Percentiles rank a stretch among this genome's conserved stretches.
These are phyloP conservation scores for Earliella scabrosa DNA, from an alignment of 1,284 basidiomycete species.

Conservation along the genomic window DNA sequence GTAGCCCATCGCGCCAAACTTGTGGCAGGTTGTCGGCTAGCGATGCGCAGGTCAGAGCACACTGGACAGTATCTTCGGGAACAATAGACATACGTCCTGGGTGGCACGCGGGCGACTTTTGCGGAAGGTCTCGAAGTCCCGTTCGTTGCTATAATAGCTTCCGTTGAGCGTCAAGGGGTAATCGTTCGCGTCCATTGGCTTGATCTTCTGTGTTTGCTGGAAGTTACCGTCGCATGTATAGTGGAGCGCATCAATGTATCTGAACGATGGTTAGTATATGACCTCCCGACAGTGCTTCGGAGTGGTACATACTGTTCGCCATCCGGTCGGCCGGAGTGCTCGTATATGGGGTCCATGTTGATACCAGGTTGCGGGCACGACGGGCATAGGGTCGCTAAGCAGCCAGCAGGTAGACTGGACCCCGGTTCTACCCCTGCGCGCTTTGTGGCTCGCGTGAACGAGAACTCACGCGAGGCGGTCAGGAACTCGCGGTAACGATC, in stretches of 20 bases:
- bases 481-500: slow-evolving; percentile 24
- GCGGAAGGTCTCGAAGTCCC: slow-evolving; percentile 9
- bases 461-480: slow-evolving; percentile 17
- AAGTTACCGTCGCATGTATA: slow-evolving; percentile 17
- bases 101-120: background rate
- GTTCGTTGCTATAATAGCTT: slow-evolving; percentile 4
- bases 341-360: slow-evolving; percentile 27
- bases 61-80: no score
- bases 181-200: slow-evolving; percentile 12
- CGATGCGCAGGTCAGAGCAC: no score
- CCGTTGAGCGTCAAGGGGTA: slow-evolving; percentile 3
- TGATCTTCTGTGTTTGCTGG: slow-evolving; percentile 15
- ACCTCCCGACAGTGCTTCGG: background rate
- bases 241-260: slow-evolving; percentile 12
- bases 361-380: slow-evolving; percentile 25
- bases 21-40: background rate
- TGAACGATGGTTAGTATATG: background rate
- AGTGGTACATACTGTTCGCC: background rate
- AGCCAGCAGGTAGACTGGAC: background rate
- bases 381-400: slow-evolving; percentile 12
- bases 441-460: slow-evolving; percentile 6
- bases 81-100: background rate
- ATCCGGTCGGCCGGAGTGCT: background rate
- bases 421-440: background rate
- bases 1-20: slow-evolving; percentile 5